phyloP scores from a whole-genome alignment of 495 filamentous ascomycete species.

The Coniosporium apollinis region DNA sequence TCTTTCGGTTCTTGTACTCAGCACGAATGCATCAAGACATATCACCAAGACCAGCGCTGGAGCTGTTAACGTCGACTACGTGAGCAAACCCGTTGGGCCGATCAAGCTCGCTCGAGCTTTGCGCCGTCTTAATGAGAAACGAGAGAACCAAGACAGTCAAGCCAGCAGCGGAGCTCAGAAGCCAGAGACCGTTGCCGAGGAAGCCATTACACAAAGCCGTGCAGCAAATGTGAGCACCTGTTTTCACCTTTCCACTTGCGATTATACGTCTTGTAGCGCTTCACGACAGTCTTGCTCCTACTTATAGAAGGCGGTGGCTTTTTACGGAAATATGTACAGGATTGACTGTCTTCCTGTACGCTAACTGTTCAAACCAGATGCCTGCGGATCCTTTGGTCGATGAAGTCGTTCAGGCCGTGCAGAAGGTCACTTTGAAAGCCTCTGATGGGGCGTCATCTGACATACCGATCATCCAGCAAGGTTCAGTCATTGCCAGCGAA shows the following conservation, averaged over 20 bases:
- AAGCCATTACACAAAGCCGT: too few relatives aligned
- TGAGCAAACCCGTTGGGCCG: constrained; percentile 2
- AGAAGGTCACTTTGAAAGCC: not conserved
- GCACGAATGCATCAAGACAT: constrained; percentile 2
- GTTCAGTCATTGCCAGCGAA: not conserved
- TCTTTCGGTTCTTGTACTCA: constrained; percentile 1
- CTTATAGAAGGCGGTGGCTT: too few relatives aligned
- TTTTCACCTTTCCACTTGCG: too few relatives aligned
- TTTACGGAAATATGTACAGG: too few relatives aligned
- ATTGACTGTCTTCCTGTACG: too few relatives aligned
- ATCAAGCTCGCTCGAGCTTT: constrained; percentile 3
- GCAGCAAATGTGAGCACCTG: too few relatives aligned
- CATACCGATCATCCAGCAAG: not conserved
- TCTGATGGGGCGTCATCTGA: not conserved
- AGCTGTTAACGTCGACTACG: constrained; percentile 1
- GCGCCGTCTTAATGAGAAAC: not conserved
- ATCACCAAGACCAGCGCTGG: not conserved
- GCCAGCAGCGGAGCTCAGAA: not conserved
- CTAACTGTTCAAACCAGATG: too few relatives aligned
- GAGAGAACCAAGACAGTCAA: not conserved
- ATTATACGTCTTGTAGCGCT: too few relatives aligned
- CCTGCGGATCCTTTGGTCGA: not conserved
- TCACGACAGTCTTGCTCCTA: too few relatives aligned
- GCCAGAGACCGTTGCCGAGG: too few relatives aligned
- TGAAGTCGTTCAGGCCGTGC: not conserved